These are phyloP conservation scores for Fusarium sp. DNA, from an alignment of 2,329 filamentous ascomycete species.

Conservation along the genomic window DNA sequence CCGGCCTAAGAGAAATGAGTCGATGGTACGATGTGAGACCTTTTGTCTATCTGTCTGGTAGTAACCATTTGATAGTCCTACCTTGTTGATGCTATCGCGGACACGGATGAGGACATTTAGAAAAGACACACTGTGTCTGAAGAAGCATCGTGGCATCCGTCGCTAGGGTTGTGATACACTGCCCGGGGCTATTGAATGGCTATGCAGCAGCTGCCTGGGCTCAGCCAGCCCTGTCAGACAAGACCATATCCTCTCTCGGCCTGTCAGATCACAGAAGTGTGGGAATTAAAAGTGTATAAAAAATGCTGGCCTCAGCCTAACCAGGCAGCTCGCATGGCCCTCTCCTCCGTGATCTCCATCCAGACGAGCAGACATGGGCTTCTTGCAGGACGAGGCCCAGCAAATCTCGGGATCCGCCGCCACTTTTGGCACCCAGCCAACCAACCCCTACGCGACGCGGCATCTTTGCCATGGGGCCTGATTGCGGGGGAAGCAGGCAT, in stretches of 20 bases:
- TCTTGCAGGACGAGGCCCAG: neutral
- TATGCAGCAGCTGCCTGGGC: slow-evolving; percentile 15
- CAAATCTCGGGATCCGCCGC: slow-evolving; percentile 23
- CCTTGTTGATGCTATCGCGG: slow-evolving; percentile 8
- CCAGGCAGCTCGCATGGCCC: slow-evolving; percentile 14
- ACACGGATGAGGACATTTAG: neutral
- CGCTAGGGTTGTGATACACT: neutral
- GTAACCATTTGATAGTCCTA: neutral
- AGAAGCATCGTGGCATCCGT: neutral
- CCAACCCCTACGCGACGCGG: slow-evolving; percentile 8
- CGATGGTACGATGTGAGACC: slow-evolving; percentile 28
- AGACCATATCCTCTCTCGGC: slow-evolving; percentile 8
- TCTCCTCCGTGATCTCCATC: neutral
- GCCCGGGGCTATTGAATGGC: slow-evolving; percentile 13
- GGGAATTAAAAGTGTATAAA: neutral
- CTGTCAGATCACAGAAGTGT: neutral
- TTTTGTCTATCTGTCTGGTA: neutral
- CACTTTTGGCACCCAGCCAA: slow-evolving; percentile 16
- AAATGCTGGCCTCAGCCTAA: slow-evolving; percentile 22
- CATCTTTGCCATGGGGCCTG: slow-evolving; percentile 21
- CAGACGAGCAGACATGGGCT: neutral
- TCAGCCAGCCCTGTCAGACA: slow-evolving; percentile 31
- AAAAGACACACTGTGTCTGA: slow-evolving; percentile 26
- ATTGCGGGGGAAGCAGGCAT: slow-evolving; percentile 40
- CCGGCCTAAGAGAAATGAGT: slow-evolving; percentile 15